Conservation (phyloP, 768 basidiomycete genomes). For the Rhodotorula paludigena region DNA sequence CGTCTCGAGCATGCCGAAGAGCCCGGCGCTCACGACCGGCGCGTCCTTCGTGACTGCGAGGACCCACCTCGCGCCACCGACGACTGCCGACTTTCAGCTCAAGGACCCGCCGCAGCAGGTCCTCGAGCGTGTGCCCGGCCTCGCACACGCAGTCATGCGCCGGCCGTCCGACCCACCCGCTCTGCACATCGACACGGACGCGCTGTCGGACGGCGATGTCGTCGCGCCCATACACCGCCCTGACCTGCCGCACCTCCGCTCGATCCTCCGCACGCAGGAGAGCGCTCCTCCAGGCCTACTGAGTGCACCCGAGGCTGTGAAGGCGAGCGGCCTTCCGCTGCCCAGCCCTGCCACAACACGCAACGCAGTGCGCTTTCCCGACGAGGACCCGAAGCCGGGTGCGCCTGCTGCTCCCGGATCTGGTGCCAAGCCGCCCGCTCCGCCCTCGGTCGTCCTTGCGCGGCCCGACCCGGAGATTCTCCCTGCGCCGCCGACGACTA, state of each 20-base stretch:
- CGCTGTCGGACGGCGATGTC: background rate
- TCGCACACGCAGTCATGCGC: background rate
- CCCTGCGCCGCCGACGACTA: background rate
- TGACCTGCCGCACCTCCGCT: background rate
- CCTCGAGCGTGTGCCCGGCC: background rate
- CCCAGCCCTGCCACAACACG: background rate
- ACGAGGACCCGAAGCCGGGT: slow-evolving; percentile 1
- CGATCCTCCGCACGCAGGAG: background rate
- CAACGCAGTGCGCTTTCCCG: slow-evolving; percentile 15
- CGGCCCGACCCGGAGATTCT: slow-evolving; percentile 44
- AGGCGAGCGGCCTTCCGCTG: too few species aligned
- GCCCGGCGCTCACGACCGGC: background rate
- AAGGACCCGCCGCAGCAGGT: background rate
- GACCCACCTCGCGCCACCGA: background rate
- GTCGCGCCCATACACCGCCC: background rate
- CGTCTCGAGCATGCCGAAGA: background rate
- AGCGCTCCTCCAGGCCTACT: too few species aligned
- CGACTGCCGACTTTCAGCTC: too few species aligned
- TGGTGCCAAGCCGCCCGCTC: slow-evolving; percentile 50
- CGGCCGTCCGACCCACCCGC: background rate
- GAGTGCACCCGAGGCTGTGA: too few species aligned
- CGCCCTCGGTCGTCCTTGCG: slow-evolving; percentile 64
- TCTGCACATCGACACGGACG: background rate
- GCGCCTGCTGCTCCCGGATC: background rate
- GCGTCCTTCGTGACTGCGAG: slow-evolving; percentile 26